Evolutionary conservation across 768 basidiomycete genomes (phyloP).

Genomic region (Ramaria sp.): DNA sequence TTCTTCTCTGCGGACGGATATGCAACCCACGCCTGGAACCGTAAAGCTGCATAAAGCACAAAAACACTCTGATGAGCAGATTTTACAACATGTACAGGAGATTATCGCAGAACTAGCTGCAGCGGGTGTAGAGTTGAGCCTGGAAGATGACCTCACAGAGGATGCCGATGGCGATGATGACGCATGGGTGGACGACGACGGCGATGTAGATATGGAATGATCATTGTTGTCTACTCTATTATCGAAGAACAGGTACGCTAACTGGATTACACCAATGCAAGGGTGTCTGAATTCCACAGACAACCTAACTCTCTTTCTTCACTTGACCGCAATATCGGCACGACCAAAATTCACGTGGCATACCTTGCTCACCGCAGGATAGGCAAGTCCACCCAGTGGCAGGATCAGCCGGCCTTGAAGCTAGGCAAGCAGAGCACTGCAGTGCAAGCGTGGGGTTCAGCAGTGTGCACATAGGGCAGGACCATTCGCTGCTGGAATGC

Average conservation of each 20-base stretch:
- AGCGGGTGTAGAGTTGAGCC: conserved; percentile 53
- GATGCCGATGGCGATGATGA: conserved; percentile 36
- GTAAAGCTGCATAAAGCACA: conserved; percentile 58
- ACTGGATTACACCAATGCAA: no score
- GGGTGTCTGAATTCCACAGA: background rate
- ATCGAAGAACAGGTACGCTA: no score
- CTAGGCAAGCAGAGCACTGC: conserved; percentile 54
- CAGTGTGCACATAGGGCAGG: conserved; percentile 49
- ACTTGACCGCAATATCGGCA: conserved; percentile 65
- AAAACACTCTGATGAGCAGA: conserved; percentile 62
- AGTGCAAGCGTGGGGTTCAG: conserved; percentile 38
- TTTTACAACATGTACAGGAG: conserved; percentile 68
- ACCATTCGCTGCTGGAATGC: conserved; percentile 16
- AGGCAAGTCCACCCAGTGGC: conserved; percentile 52
- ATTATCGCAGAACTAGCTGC: conserved; percentile 58
- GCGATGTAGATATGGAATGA: conserved; percentile 32
- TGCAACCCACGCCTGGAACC: background rate
- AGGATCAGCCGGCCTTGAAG: conserved; percentile 26
- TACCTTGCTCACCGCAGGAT: conserved; percentile 51
- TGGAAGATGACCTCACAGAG: conserved; percentile 41
- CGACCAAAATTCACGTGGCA: conserved; percentile 60
- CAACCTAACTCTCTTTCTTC: conserved; percentile 29
- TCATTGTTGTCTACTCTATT: no score
- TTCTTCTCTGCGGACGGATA: background rate
- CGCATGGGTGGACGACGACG: conserved; percentile 39